Evolutionary conservation across 805 yeast species (phyloP).

Genomic region (Candida stauntonica): DNA sequence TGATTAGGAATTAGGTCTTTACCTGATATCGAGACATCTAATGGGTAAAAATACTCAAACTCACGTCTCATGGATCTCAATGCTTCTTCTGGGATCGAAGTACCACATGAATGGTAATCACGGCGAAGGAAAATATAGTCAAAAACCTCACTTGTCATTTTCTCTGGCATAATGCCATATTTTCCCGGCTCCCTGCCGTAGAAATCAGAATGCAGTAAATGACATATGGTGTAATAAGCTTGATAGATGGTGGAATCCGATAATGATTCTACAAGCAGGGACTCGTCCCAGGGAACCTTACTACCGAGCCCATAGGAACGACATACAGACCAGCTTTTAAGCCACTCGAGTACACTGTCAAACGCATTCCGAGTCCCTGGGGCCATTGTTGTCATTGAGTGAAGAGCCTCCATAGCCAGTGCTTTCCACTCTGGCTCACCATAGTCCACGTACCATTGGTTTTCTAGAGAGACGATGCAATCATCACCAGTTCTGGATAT

Average conservation of each 20-base stretch:
- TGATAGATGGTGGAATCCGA: constrained; percentile 96
- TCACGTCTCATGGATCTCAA: constrained; percentile 80
- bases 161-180: constrained; percentile 69
- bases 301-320: constrained; percentile 97
- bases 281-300: constrained; percentile 93
- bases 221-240: constrained; percentile 88
- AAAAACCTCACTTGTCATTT: constrained; percentile 89
- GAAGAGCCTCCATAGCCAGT: constrained; percentile 75
- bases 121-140: constrained; percentile 81
- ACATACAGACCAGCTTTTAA: constrained; percentile 97
- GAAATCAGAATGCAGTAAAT: constrained; percentile 79
- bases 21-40: constrained; percentile 89
- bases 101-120: constrained; percentile 41
- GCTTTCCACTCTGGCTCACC: constrained; percentile 79
- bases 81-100: constrained; percentile 60
- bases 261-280: constrained; percentile 87
- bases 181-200: constrained; percentile 76
- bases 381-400: constrained; percentile 69
- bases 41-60: constrained; percentile 94
- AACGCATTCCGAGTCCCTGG: constrained; percentile 87
- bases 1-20: constrained; percentile 97
- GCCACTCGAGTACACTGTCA: constrained; percentile 93
- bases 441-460: constrained; percentile 96
- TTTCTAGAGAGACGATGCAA: constrained; percentile 94
- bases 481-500: constrained; percentile 94